A percentile compares a stretch with the other conserved stretches of the same genome.
These are phyloP conservation scores for Spergularia azorica DNA, from an alignment of 179 eudicot species.

Conservation along the genomic window DNA sequence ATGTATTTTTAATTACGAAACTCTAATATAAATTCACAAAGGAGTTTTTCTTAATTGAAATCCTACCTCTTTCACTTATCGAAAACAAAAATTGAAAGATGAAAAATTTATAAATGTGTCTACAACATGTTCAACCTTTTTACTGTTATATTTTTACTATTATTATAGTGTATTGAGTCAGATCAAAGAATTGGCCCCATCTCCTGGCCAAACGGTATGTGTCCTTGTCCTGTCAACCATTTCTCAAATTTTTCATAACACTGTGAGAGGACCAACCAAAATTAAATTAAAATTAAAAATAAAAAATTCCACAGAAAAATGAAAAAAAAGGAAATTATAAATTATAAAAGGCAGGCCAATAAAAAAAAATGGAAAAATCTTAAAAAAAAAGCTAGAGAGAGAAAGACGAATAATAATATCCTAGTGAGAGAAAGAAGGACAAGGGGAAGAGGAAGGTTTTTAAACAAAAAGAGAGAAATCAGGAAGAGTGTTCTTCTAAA, in stretches of 20 bases:
- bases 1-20: too few relatives aligned
- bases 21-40: too few relatives aligned
- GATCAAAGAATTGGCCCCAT: constrained; percentile 38
- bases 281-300: constrained; percentile 1
- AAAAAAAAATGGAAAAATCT: not conserved
- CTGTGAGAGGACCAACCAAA: too few relatives aligned
- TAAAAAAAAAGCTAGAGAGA: not conserved
- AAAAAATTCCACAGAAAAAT: not conserved
- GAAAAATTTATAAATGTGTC: not conserved
- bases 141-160: not conserved
- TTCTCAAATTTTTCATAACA: constrained; percentile 23
- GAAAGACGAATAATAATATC: not conserved
- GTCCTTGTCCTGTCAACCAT: constrained; percentile 34
- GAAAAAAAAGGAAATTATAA: not conserved
- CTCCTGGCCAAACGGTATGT: constrained; percentile 36
- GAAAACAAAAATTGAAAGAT: not conserved
- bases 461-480: not conserved
- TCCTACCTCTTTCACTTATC: too few relatives aligned
- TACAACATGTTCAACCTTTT: not conserved
- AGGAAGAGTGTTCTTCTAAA: not conserved
- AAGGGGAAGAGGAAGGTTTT: not conserved
- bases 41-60: too few relatives aligned
- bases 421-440: constrained; percentile 1
- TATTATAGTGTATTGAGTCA: constrained; percentile 7
- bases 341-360: not conserved